Evolutionary conservation across 2,329 filamentous ascomycete species (phyloP).

Genomic region (Fusarium annulatum): DNA sequence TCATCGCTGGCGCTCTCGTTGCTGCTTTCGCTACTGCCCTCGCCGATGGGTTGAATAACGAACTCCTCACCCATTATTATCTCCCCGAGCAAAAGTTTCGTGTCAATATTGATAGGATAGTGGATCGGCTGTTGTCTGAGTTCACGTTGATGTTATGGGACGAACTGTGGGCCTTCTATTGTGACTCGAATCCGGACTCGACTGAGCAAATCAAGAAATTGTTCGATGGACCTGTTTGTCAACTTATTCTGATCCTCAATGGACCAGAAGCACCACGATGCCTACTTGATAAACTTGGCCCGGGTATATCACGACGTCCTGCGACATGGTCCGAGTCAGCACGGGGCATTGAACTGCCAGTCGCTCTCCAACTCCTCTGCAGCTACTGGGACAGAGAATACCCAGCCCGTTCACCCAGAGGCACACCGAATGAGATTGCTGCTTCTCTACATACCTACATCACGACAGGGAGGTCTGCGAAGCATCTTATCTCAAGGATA

Average conservation of each 20-base stretch:
- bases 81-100: slow-evolving; percentile 47
- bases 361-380: slow-evolving; percentile 52
- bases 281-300: slow-evolving; percentile 50
- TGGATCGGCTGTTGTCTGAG: slow-evolving; percentile 50
- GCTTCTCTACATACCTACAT: slow-evolving; percentile 47
- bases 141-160: slow-evolving; percentile 52
- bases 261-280: slow-evolving; percentile 51
- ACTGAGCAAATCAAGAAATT: slow-evolving; percentile 48
- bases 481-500: slow-evolving; percentile 46
- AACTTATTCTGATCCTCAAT: slow-evolving; percentile 52
- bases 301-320: slow-evolving; percentile 49
- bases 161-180: slow-evolving; percentile 51
- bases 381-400: slow-evolving; percentile 52
- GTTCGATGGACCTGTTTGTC: slow-evolving; percentile 53
- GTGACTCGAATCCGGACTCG: slow-evolving; percentile 43
- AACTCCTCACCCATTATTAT: slow-evolving; percentile 53
- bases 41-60: slow-evolving; percentile 50
- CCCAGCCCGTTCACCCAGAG: slow-evolving; percentile 49
- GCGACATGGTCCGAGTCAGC: slow-evolving; percentile 49
- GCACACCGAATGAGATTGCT: slow-evolving; percentile 50
- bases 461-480: slow-evolving; percentile 46
- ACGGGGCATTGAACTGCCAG: slow-evolving; percentile 49
- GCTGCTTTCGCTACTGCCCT: slow-evolving; percentile 51
- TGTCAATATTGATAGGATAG: slow-evolving; percentile 51
- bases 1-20: slow-evolving; percentile 51